phyloP scores from a whole-genome alignment of 148 eudicot genomes.

The Fagopyrum esculentum region DNA sequence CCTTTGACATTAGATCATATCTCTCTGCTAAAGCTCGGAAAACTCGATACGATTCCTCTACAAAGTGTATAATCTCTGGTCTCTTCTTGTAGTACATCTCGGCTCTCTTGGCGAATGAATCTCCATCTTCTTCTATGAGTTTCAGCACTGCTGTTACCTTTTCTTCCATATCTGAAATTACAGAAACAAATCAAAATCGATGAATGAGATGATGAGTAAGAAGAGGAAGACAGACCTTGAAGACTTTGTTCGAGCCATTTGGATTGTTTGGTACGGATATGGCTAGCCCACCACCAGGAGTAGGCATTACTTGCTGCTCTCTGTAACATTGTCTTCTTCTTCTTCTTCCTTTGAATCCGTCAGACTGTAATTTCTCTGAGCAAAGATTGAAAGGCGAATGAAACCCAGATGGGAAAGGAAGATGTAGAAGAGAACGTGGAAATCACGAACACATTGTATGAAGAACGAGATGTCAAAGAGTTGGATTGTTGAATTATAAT shows the following conservation, averaged over 20 bases:
- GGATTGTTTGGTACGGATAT: constrained; percentile 37
- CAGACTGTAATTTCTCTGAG: neutral
- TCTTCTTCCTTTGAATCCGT: neutral
- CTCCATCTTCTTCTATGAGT: constrained; percentile 82
- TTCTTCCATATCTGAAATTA: constrained; percentile 72
- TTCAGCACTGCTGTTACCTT: constrained; percentile 58
- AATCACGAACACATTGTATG: neutral
- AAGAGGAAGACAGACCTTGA: constrained; percentile 18
- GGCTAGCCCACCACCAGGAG: constrained; percentile 51
- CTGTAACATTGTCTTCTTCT: constrained; percentile 26
- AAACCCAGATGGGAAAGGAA: neutral
- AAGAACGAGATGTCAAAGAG: neutral
- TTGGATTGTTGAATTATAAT: neutral
- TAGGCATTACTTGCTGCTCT: constrained; percentile 43
- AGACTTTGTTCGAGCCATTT: constrained; percentile 43
- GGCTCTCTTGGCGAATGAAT: constrained; percentile 89
- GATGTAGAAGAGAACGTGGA: neutral
- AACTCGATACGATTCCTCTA: constrained; percentile 68
- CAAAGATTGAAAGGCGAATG: neutral
- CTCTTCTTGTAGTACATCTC: constrained; percentile 93
- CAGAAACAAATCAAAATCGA: neutral
- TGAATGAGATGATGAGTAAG: neutral
- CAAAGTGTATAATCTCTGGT: constrained; percentile 73
- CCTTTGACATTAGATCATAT: constrained; percentile 74
- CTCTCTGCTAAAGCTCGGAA: constrained; percentile 77